Percentiles rank a stretch among this genome's conserved stretches.
These are phyloP conservation scores for Ustilago xerochloae DNA, from an alignment of 1,284 basidiomycete genomes.

Conservation along the genomic window DNA sequence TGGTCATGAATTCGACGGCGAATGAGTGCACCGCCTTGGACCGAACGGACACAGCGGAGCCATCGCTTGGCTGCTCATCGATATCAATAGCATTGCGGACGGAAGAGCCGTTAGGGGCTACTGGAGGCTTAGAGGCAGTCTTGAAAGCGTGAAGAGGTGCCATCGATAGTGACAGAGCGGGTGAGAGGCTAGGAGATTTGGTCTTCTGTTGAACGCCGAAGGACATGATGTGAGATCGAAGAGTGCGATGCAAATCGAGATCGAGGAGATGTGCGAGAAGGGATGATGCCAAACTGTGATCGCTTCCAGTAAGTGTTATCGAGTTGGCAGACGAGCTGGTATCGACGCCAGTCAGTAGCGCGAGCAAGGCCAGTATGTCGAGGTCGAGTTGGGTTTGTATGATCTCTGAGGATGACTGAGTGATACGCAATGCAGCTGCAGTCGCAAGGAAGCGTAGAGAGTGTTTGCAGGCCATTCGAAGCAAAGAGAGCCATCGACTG, in stretches of 20 bases:
- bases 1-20: slow-evolving; percentile 40
- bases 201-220: slow-evolving; percentile 36
- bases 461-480: slow-evolving; percentile 32
- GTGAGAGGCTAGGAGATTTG: slow-evolving; percentile 11
- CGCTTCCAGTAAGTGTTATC: neutral
- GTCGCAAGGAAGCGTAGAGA: slow-evolving; percentile 26
- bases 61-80: slow-evolving; percentile 5
- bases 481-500: slow-evolving; percentile 18
- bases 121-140: neutral
- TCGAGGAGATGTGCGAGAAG: slow-evolving; percentile 34
- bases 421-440: slow-evolving; percentile 5
- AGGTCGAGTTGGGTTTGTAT: slow-evolving; percentile 11
- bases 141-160: slow-evolving; percentile 36
- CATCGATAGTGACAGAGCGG: slow-evolving; percentile 35
- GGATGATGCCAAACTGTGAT: slow-evolving; percentile 10
- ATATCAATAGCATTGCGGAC: slow-evolving; percentile 16
- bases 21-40: slow-evolving; percentile 30
- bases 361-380: slow-evolving; percentile 27
- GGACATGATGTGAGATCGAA: slow-evolving; percentile 36
- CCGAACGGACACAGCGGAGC: neutral
- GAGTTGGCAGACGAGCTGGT: slow-evolving; percentile 17
- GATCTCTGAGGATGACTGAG: neutral
- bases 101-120: slow-evolving; percentile 2
- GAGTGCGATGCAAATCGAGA: slow-evolving; percentile 30
- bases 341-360: slow-evolving; percentile 22